phyloP scores from a whole-genome alignment of 75 land plant species.

The Cupressus sempervirens region DNA sequence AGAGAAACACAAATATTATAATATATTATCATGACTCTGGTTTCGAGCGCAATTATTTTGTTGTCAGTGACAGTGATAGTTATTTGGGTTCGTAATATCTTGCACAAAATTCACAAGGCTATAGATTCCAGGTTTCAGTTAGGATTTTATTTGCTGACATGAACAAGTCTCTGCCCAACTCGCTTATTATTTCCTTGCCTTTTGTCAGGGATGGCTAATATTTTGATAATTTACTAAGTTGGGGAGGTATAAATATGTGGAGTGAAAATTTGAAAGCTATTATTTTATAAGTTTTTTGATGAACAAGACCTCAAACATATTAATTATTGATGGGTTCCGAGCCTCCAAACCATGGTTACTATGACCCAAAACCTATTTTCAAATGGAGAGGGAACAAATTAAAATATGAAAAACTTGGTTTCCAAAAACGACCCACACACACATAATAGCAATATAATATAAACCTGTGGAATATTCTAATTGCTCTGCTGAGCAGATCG shows the following conservation, averaged over 20 bases:
- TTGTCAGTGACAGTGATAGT: neutral
- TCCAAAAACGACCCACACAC: too few species aligned
- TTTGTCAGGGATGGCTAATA: neutral
- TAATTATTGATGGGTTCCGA: neutral
- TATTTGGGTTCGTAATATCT: neutral
- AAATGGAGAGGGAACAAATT: too few species aligned
- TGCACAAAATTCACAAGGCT: neutral
- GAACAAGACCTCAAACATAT: neutral
- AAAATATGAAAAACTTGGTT: too few species aligned
- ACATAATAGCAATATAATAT: too few species aligned
- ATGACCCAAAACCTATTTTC: too few species aligned
- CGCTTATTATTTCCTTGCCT: neutral
- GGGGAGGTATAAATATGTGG: neutral
- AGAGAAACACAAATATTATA: neutral
- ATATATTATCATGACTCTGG: neutral
- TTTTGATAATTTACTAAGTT: neutral
- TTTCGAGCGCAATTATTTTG: neutral
- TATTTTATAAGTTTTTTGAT: neutral
- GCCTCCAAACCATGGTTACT: too few species aligned
- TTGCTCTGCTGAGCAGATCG: too few species aligned
- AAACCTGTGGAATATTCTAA: too few species aligned
- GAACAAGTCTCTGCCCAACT: neutral
- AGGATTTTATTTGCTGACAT: neutral
- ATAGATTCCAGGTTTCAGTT: neutral
- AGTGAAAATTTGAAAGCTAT: neutral